A percentile compares a stretch with the other conserved stretches of the same genome.
These are phyloP conservation scores for Centrapalus pauciflorus DNA, from an alignment of 129 eudicot species.

Conservation along the genomic window DNA sequence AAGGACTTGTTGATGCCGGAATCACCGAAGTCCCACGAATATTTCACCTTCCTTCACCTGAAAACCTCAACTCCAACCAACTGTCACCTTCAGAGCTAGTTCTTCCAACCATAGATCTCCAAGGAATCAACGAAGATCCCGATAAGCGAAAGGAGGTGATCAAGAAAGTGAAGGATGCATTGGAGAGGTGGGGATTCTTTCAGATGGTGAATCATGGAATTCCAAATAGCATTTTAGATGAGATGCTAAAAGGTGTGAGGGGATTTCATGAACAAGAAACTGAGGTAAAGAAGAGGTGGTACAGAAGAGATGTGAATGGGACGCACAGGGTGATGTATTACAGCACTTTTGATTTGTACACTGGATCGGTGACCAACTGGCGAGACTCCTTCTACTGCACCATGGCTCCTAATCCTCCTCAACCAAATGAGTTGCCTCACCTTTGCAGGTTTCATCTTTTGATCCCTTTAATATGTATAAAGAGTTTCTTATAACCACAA, in stretches of 20 bases:
- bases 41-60: background rate
- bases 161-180: no score
- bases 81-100: no score
- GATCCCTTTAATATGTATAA: no score
- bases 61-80: no score
- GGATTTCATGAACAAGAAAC: no score
- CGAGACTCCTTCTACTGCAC: slow-evolving; percentile 28
- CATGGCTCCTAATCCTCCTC: slow-evolving; percentile 44
- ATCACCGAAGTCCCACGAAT: slow-evolving; percentile 6
- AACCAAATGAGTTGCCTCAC: slow-evolving; percentile 37
- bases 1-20: slow-evolving; percentile 27
- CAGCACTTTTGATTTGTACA: slow-evolving; percentile 43
- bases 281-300: no score
- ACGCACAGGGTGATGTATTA: slow-evolving; percentile 22
- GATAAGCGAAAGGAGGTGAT: no score
- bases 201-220: no score
- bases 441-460: slow-evolving; percentile 44
- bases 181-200: no score
- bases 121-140: background rate
- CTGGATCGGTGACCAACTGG: slow-evolving; percentile 35
- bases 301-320: slow-evolving; percentile 10
- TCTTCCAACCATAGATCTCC: slow-evolving; percentile 5
- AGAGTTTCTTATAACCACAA: no score
- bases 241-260: no score
- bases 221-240: no score